Evolutionary conservation across 2,329 filamentous ascomycete species (phyloP).

Genomic region (Aureobasidium lini): DNA sequence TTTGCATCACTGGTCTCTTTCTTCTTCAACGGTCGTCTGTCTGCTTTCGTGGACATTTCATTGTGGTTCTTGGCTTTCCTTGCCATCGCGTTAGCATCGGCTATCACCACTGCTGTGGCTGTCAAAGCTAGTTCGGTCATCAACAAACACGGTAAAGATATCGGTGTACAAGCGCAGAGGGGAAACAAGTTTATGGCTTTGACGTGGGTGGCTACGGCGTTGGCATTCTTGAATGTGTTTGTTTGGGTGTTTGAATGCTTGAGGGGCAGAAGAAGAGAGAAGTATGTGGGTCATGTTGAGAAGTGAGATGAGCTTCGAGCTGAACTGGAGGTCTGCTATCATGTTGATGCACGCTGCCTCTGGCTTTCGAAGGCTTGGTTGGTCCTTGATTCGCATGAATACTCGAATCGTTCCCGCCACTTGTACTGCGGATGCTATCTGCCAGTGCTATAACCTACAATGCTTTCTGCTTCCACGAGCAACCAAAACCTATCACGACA

Average conservation of each 20-base stretch:
- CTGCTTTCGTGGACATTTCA: conserved; percentile 44
- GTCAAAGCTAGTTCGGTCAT: conserved; percentile 47
- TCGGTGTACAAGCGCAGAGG: conserved; percentile 43
- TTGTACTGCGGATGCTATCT: too few relatives aligned
- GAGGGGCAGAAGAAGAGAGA: neutral
- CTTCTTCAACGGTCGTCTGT: conserved; percentile 37
- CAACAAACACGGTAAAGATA: conserved; percentile 44
- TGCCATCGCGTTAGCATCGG: conserved; percentile 63
- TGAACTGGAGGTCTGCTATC: too few relatives aligned
- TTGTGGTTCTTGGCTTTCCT: conserved; percentile 46
- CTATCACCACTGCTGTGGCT: conserved; percentile 59
- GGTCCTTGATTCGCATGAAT: too few relatives aligned
- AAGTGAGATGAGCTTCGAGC: neutral
- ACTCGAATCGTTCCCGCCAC: too few relatives aligned
- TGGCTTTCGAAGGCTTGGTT: too few relatives aligned
- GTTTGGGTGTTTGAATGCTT: conserved; percentile 7
- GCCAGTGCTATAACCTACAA: too few relatives aligned
- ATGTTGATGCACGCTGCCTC: too few relatives aligned
- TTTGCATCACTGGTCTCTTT: conserved; percentile 39
- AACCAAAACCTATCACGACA: too few relatives aligned
- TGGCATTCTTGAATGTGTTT: conserved; percentile 20
- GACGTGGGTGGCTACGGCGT: conserved; percentile 50
- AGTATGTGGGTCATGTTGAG: neutral
- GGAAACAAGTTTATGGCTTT: conserved; percentile 51
- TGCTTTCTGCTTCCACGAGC: too few relatives aligned